Base-by-base conservation (phyloP, 2,329 filamentous ascomycete species). In the Talaromyces sp. region DNA sequence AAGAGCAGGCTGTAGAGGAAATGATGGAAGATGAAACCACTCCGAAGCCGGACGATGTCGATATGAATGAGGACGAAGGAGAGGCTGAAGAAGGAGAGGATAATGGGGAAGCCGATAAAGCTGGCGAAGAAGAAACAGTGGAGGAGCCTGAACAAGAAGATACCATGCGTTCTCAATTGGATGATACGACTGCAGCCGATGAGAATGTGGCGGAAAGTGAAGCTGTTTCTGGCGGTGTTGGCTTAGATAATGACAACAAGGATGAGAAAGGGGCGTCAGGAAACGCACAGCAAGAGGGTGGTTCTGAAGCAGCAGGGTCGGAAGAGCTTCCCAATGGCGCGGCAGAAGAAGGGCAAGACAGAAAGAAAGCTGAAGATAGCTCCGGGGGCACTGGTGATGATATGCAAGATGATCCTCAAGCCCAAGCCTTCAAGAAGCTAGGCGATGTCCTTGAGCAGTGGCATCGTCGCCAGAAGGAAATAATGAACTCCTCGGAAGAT, bases 391-490 rank as follows among this genome's bases (percentile, higher is more conserved):
- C 65, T 10, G 70, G 75, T 29, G 72, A 77, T 54, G 66, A 67
- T 24, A 67, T 67, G 41, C 67, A 70, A 8, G 68, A 75, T 48
- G 74, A 76, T 55, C 73, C 74, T 63, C 73, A 84, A 56, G 78
- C 80, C 52, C 86, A 94, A 66, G 90, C 92, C 1, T 96, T 97
- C 81, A 94, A 94, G 77, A 95, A 96, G 70, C 84, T 99, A 31
- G 94, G 94, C 24, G 92, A 99, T 77, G 89, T 91, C 6, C 81
- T 99, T 32, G 92, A 97, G 73, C 86, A 88, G 67, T 99, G 92
- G 91, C 92, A 97, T 74, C 85, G 90, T 61, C 90, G 92, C 69
- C 90, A 95, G 68, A 85, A 85, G 53, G 89, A 96, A 63, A 97
- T 99, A 67, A 79, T 84, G 70, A 83, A 88, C 61, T 77, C 83